Percentiles rank a stretch among this genome's conserved stretches.
Evolutionary conservation across 73 alveolate species (phyloP).

Genomic region (Tetrahymena malaccensis): DNA sequence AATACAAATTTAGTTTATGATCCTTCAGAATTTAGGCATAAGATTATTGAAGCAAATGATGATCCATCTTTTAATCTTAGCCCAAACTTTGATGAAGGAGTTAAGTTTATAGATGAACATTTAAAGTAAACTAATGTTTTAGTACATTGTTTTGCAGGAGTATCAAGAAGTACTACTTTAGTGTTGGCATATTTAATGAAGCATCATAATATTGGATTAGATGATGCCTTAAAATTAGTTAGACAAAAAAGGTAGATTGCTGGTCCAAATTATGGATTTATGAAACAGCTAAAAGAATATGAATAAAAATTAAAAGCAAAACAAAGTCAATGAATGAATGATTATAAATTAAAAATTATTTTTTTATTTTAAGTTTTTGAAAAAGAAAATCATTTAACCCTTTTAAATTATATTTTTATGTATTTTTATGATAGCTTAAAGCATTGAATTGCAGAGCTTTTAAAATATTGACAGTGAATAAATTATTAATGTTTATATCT

Average conservation of each 20-base stretch:
- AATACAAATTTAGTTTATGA: not conserved
- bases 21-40: not conserved
- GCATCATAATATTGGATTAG: slow-evolving; percentile 23
- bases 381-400: no score
- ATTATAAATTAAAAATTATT: no score
- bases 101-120: slow-evolving; percentile 9
- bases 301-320: slow-evolving; percentile 5
- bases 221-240: slow-evolving; percentile 48
- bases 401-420: no score
- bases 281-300: slow-evolving; percentile 55
- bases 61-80: not conserved
- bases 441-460: no score
- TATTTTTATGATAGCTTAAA: no score
- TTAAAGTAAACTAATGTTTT: slow-evolving; percentile 34
- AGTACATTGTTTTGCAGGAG: slow-evolving; percentile 71
- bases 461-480: no score
- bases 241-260: slow-evolving; percentile 44
- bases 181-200: slow-evolving; percentile 63
- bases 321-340: not conserved
- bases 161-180: slow-evolving; percentile 57
- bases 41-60: not conserved
- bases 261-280: slow-evolving; percentile 58
- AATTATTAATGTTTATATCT: no score
- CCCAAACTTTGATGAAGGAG: slow-evolving; percentile 22
- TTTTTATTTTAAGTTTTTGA: no score